Percentiles rank a stretch among this genome's conserved stretches.
These are phyloP conservation scores for Tricholoma furcatifolium DNA, from an alignment of 768 basidiomycete species.

Conservation along the genomic window DNA sequence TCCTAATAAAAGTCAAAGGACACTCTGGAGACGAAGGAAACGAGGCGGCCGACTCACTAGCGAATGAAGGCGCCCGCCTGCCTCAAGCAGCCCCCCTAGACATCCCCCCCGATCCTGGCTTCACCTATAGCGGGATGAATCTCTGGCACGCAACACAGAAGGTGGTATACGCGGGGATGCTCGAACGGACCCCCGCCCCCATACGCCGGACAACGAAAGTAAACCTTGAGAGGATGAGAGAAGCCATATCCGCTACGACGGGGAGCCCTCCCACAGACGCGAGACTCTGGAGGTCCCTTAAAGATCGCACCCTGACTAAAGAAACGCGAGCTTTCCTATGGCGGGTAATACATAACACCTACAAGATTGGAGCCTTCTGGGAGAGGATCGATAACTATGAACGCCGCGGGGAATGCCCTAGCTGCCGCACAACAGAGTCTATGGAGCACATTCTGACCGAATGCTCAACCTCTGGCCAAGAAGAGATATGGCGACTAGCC, in stretches of 20 bases:
- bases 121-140: no score
- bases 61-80: not conserved
- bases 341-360: conserved; percentile 20
- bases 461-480: conserved; percentile 21
- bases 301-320: conserved; percentile 1
- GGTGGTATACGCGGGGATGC: not conserved
- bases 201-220: not conserved
- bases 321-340: conserved; percentile 18
- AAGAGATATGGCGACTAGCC: not conserved
- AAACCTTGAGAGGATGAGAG: not conserved
- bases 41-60: not conserved
- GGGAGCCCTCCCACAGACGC: not conserved
- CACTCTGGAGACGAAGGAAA: not conserved
- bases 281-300: conserved; percentile 11
- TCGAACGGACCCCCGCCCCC: not conserved
- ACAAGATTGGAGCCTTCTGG: conserved; percentile 27
- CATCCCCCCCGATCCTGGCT: no score
- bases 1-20: no score
- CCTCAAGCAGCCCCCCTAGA: no score
- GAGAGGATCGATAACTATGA: conserved; percentile 11
- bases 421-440: conserved; percentile 20
- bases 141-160: not conserved
- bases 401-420: conserved; percentile 11
- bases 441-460: conserved; percentile 29
- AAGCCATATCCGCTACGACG: not conserved